Base-by-base conservation (phyloP, 1,284 basidiomycete species). In the Neolentinus lepideus region DNA sequence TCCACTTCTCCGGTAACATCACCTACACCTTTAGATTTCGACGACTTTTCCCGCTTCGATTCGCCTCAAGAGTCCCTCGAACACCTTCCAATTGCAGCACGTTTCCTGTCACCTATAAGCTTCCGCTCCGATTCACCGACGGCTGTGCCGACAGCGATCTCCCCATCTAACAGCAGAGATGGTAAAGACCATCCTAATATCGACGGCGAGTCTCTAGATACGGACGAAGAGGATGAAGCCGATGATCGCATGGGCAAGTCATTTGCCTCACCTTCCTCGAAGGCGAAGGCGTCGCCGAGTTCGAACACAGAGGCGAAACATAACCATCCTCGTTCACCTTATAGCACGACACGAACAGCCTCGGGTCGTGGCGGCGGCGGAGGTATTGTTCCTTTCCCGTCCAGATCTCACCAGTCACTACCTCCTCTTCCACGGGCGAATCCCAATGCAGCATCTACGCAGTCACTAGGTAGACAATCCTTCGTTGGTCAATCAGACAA, bases 1-100 rank as follows among this genome's bases (percentile, higher is more conserved):
- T 79, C 87, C 19, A 70, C 76, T 53, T 66, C 77, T 51, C 71
- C 84, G n/a, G 71, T 80, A 60, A 60, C 75, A 38, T 86, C 80
- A 12, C 82, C 79, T 27, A 78, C 79, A 9, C 80, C 78, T 47
- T 60, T 80, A 47, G 84, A 87, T 53, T 84, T 81, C 63, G 85
- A 88, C 60, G 85, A 85, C 36, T 83, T 80, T 55, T 75, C 63
- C 51, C 69, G 84, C 16, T 58, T 80, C 54, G 84, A 86, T 29
- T 82, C 86, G 6, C 72, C 76, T 0, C 80, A 76, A 25, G 88
- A 88, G 59, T 90, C 90, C 0, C 70, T 79, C 36, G 90, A 93
- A 14, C 77, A 86, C 56, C 79, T 98, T 6, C 93, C 94, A 46
- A 98, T 98, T 61, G 94, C 94, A 35, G 85, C 94, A 24, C 88